Percentiles rank a stretch among this genome's conserved stretches.
phyloP scores from a whole-genome alignment of 2,329 filamentous ascomycete species.

The Hypoxylon sp. region DNA sequence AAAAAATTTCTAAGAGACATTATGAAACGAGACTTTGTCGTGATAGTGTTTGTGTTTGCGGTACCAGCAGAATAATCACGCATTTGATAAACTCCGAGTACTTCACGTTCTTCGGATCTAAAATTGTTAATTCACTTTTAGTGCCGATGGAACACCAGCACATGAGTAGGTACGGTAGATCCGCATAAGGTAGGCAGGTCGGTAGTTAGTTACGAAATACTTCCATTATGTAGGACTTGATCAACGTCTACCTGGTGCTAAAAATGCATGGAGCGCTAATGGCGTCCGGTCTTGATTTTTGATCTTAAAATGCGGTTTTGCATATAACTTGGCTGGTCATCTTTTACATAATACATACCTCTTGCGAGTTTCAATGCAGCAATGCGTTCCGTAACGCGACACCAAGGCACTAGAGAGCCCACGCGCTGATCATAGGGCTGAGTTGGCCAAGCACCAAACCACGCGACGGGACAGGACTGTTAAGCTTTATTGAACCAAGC shows the following conservation, averaged over 20 bases:
- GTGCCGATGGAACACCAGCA: constrained; percentile 3
- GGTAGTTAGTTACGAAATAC: not conserved
- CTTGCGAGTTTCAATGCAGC: not conserved
- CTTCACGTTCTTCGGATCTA: not conserved
- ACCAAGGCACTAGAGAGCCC: not conserved
- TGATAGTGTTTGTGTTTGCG: constrained; percentile 13
- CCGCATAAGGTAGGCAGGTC: not conserved
- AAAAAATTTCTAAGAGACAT: not conserved
- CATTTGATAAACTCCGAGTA: constrained; percentile 2
- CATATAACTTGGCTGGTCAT: not conserved
- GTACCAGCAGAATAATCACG: constrained; percentile 8
- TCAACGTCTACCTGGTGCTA: not conserved
- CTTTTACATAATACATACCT: not conserved
- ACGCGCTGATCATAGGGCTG: constrained; percentile 25
- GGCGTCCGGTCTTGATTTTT: constrained; percentile 15
- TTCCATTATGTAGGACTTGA: constrained; percentile 4
- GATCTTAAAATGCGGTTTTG: constrained; percentile 35
- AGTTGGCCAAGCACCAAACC: constrained; percentile 6
- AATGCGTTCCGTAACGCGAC: not conserved
- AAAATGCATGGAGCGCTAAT: constrained; percentile 18
- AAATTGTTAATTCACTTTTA: not conserved
- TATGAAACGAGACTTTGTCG: constrained; percentile 11
- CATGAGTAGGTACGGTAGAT: constrained; percentile 22
- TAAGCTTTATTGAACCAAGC: constrained; percentile 14
- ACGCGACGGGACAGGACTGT: constrained; percentile 1